Percentiles rank a stretch among this genome's conserved stretches.
Conservation (phyloP, 2,329 filamentous ascomycete genomes). For the Colletotrichum tropicicola region DNA sequence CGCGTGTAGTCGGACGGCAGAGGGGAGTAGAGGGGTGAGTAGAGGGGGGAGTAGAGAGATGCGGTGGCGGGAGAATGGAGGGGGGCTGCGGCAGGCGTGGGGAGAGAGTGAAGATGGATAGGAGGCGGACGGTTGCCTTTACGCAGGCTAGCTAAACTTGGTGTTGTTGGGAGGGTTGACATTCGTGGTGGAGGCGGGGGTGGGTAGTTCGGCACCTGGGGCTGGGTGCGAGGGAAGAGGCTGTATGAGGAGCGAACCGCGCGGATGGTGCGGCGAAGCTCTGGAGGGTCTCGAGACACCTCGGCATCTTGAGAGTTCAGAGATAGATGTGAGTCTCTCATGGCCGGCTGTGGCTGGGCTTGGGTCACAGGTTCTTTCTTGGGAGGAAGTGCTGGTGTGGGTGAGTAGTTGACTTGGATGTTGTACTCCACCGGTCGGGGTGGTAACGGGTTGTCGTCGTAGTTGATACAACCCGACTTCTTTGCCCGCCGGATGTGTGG, state of each 20-base stretch:
- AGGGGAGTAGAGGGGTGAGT: slow-evolving; percentile 18
- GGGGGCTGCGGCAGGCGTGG: slow-evolving; percentile 1
- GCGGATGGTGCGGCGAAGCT: slow-evolving; percentile 32
- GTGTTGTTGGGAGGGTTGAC: background rate
- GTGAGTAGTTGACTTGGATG: slow-evolving; percentile 19
- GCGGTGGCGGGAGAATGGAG: slow-evolving; percentile 20
- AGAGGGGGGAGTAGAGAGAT: slow-evolving; percentile 24
- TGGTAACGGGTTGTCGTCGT: slow-evolving; percentile 36
- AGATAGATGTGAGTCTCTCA: background rate
- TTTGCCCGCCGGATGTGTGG: slow-evolving; percentile 30
- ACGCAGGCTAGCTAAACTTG: slow-evolving; percentile 15
- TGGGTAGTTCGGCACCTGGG: background rate
- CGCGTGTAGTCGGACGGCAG: slow-evolving; percentile 11
- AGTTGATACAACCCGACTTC: slow-evolving; percentile 29
- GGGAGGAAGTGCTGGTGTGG: background rate
- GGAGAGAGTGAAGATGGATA: slow-evolving; percentile 29
- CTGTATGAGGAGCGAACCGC: slow-evolving; percentile 31
- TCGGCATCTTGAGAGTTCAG: background rate
- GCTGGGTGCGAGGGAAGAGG: slow-evolving; percentile 27
- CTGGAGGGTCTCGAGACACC: background rate
- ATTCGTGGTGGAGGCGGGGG: slow-evolving; percentile 19
- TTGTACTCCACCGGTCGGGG: slow-evolving; percentile 31
- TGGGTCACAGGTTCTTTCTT: slow-evolving; percentile 13
- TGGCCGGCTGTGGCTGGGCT: slow-evolving; percentile 24
- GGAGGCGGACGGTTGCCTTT: slow-evolving; percentile 26